These are phyloP conservation scores for Talaromyces proteolyticus DNA, from an alignment of 495 filamentous ascomycete species.

Conservation along the genomic window DNA sequence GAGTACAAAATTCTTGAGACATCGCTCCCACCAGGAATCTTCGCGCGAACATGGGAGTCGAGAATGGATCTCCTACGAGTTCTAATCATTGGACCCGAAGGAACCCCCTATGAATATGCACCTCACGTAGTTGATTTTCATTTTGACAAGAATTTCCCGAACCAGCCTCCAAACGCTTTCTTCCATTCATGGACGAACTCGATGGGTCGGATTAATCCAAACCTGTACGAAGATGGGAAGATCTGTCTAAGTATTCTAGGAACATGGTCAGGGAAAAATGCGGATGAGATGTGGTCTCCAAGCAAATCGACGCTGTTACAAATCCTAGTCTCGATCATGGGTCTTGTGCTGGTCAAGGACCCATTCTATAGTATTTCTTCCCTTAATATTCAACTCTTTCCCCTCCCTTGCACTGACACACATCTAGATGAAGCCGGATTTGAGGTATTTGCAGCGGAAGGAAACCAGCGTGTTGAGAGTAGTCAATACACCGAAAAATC, in stretches of 20 bases:
- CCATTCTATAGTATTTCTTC: slow-evolving; percentile 54
- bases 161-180: slow-evolving; percentile 37
- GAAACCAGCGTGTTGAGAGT: slow-evolving; percentile 38
- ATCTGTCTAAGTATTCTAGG: slow-evolving; percentile 56
- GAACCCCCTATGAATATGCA: slow-evolving; percentile 56
- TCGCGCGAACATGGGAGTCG: slow-evolving; percentile 53
- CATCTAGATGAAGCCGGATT: slow-evolving; percentile 53
- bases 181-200: slow-evolving; percentile 55
- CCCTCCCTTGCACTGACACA: slow-evolving; percentile 6
- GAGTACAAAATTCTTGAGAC: slow-evolving; percentile 51
- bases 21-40: slow-evolving; percentile 50
- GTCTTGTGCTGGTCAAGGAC: slow-evolving; percentile 51
- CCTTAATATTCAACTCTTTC: neutral
- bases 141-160: slow-evolving; percentile 40
- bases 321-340: slow-evolving; percentile 54
- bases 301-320: slow-evolving; percentile 48
- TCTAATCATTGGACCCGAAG: slow-evolving; percentile 50
- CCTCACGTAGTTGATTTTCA: slow-evolving; percentile 57
- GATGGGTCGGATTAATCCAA: slow-evolving; percentile 52
- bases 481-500: slow-evolving; percentile 49
- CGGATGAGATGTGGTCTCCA: slow-evolving; percentile 49
- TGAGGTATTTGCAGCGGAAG: slow-evolving; percentile 34
- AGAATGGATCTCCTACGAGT: slow-evolving; percentile 52
- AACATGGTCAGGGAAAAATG: slow-evolving; percentile 49
- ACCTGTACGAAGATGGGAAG: slow-evolving; percentile 57